Conservation (phyloP, 176 grass and related monocot species). For the Oryza officinalis region DNA sequence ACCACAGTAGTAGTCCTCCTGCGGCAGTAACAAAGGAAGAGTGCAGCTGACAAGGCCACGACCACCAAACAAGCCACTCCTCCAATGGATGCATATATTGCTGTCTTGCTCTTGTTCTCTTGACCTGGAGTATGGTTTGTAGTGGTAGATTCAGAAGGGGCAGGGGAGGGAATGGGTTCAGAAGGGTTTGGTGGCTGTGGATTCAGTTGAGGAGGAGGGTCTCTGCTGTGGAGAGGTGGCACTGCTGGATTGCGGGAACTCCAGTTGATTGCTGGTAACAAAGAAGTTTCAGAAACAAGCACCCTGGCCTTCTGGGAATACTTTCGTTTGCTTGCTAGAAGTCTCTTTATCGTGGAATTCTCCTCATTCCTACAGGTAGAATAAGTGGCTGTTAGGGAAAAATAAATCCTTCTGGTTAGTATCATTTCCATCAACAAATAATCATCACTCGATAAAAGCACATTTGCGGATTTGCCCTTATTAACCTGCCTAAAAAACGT, state of each 20-base stretch:
- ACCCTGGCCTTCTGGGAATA: background rate
- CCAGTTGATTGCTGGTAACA: background rate
- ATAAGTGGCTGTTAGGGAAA: constrained; percentile 9
- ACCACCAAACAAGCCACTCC: constrained; percentile 39
- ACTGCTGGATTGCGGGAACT: background rate
- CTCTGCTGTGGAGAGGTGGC: background rate
- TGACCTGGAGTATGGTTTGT: background rate
- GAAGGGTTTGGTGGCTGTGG: background rate
- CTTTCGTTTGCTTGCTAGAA: constrained; percentile 29
- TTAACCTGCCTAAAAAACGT: too few species aligned
- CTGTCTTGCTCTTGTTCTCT: constrained; percentile 23
- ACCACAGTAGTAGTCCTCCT: constrained; percentile 57
- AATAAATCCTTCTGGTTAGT: background rate
- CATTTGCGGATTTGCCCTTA: background rate
- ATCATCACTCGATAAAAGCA: background rate
- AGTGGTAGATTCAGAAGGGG: background rate
- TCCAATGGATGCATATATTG: constrained; percentile 48
- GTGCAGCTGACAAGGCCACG: constrained; percentile 35
- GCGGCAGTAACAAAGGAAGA: constrained; percentile 41
- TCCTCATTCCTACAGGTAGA: constrained; percentile 2
- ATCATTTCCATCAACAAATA: background rate
- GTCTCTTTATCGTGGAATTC: constrained; percentile 4
- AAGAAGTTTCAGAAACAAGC: background rate
- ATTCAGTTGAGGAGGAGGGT: background rate
- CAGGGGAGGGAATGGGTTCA: background rate